Percentiles rank a stretch among this genome's conserved stretches.
Conservation (phyloP, 306 rosid genomes). For the Pterocarpus macrocarpus region DNA sequence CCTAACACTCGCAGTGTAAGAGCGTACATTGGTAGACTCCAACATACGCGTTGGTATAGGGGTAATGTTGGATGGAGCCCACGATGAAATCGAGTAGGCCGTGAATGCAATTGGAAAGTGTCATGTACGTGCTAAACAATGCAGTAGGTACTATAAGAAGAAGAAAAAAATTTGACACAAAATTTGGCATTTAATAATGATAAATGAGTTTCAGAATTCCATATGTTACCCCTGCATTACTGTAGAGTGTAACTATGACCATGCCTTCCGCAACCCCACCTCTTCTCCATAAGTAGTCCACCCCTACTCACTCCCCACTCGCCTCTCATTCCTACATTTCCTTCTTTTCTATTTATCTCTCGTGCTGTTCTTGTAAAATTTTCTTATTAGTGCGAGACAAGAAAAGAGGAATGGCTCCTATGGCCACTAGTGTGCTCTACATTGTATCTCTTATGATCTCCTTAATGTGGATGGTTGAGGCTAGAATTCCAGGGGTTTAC, state of each 20-base stretch:
- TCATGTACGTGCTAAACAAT: background rate
- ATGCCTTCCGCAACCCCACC: background rate
- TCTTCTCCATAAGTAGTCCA: constrained; percentile 75
- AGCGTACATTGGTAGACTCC: background rate
- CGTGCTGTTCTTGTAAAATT: background rate
- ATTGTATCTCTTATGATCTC: constrained; percentile 54
- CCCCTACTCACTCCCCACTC: constrained; percentile 29
- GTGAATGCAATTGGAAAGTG: constrained; percentile 42
- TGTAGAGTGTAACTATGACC: constrained; percentile 4
- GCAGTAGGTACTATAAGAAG: background rate
- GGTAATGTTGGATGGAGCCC: constrained; percentile 17
- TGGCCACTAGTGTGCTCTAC: constrained; percentile 34
- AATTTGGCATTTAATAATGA: constrained; percentile 9
- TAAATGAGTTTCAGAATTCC: constrained; percentile 33
- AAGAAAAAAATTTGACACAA: background rate
- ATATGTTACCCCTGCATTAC: constrained; percentile 42
- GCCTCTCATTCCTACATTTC: background rate
- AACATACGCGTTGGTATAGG: too few relatives aligned
- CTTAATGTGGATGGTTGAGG: constrained; percentile 58
- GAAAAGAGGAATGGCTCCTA: constrained; percentile 42
- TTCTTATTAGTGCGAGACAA: background rate
- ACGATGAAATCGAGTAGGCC: background rate
- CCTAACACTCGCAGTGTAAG: constrained; percentile 2
- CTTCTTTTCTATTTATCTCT: background rate
- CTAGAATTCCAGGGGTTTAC: constrained; percentile 88